Percentiles rank a stretch among this genome's conserved stretches.
Conservation (phyloP, 2,329 filamentous ascomycete genomes). For the Ophiosphaerella narmari region DNA sequence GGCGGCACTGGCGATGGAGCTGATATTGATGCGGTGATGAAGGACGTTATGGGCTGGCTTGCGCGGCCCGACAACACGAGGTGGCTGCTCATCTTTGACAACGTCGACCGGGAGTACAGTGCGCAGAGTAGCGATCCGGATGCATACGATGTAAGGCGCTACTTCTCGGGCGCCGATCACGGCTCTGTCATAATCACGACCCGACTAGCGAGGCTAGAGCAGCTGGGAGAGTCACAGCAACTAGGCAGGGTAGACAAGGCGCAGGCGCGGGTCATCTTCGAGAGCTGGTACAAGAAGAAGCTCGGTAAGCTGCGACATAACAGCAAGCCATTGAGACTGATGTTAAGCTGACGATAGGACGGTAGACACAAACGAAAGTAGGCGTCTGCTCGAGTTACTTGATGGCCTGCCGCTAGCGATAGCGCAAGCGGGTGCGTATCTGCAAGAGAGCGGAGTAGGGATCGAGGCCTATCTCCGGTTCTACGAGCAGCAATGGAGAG, state of each 20-base stretch:
- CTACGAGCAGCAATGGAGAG: slow-evolving; percentile 33
- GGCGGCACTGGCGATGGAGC: slow-evolving; percentile 2
- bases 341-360: slow-evolving; percentile 4
- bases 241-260: slow-evolving; percentile 15
- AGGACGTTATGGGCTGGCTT: slow-evolving; percentile 25
- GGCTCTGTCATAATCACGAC: slow-evolving; percentile 27
- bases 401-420: slow-evolving; percentile 30
- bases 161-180: slow-evolving; percentile 21
- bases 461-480: slow-evolving; percentile 22
- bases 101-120: slow-evolving; percentile 21
- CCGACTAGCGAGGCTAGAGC: slow-evolving; percentile 17
- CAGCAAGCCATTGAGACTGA: not conserved
- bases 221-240: slow-evolving; percentile 20
- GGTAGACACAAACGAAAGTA: slow-evolving; percentile 12
- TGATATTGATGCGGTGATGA: slow-evolving; percentile 12
- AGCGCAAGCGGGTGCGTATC: slow-evolving; percentile 27
- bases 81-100: slow-evolving; percentile 28
- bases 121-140: slow-evolving; percentile 5
- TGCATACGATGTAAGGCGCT: slow-evolving; percentile 19
- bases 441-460: slow-evolving; percentile 21
- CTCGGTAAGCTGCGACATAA: slow-evolving; percentile 12
- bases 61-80: slow-evolving; percentile 12
- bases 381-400: slow-evolving; percentile 16
- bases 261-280: slow-evolving; percentile 21
- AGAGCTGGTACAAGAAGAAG: slow-evolving; percentile 18